Base-by-base conservation (phyloP, 495 filamentous ascomycete genomes). In the Penicillium paxilli region DNA sequence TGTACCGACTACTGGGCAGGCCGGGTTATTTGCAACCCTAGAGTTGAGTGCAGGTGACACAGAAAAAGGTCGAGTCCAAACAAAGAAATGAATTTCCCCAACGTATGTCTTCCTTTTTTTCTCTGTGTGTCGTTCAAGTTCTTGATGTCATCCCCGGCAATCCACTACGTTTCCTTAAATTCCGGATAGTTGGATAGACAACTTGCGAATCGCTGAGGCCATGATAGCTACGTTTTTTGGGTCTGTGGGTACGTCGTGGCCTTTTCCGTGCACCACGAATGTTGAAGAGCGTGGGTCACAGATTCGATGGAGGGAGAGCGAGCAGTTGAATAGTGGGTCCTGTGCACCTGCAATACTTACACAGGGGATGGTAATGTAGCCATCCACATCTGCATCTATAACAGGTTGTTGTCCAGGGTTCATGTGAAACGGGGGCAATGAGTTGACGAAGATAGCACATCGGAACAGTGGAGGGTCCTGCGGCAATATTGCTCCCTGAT, bases 381-480 rank as follows among this genome's bases (percentile, higher is more conserved):
- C 59, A 23, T 64, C 61, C 24, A 66, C 35, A 12, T 58, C 65
- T 3, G 51, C 21, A 2, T 70, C 60, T 14, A 68, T 41, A 0
- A 68, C 57, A 1, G 65, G 65, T 1, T 50, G 20, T 10, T 57
- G 42, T 1, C 59, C 64, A 12, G 59, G 62, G 23, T 67, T 55
- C 60, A 67, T 66, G 5, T 57, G 64, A 14, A 72, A 70, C 4
- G 68, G 68, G 9, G 68, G 60, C 8, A 74, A 49, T 1, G 65
- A 63, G 40, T 66, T 66, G 44, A 76, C 62, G 30, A 76, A 72
- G 10, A 74, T 64, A 9, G 71, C 71, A 44, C 70, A 74, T 5
- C 68, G 65, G 40, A 74, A 66, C 7, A 59, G 47, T 0, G 60
- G 52, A 17, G 57, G 51, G 19, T 61, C 44, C 1, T 51, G 44